phyloP scores from a whole-genome alignment of 1,284 basidiomycete species.

The Neonothopanus nambi region DNA sequence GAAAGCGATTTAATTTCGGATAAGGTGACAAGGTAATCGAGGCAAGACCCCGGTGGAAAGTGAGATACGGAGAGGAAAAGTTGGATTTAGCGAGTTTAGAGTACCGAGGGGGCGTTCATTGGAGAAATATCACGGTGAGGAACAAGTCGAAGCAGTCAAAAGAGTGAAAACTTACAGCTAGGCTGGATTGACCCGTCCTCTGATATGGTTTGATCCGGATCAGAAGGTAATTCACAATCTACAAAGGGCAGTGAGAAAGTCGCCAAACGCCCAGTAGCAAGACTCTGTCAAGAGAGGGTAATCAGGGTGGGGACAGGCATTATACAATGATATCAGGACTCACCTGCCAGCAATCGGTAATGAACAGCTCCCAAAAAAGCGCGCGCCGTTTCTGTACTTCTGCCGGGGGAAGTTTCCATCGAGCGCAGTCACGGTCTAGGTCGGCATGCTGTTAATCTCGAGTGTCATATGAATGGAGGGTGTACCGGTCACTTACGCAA shows the following conservation, averaged over 20 bases:
- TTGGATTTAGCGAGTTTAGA: neutral
- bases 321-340: conserved; percentile 15
- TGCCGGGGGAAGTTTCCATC: conserved; percentile 57
- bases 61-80: neutral
- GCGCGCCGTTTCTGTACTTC: conserved; percentile 71
- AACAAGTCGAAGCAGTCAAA: conserved; percentile 10
- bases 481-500: conserved; percentile 47
- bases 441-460: neutral
- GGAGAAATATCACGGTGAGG: conserved; percentile 1
- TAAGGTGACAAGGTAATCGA: too few species aligned
- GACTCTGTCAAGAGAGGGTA: conserved; percentile 37
- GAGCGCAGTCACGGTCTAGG: conserved; percentile 66
- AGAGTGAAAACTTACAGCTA: conserved; percentile 46
- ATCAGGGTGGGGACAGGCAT: neutral
- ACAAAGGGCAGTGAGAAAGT: conserved; percentile 65
- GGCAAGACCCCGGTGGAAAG: too few species aligned
- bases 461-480: too few species aligned
- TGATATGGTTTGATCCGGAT: conserved; percentile 51
- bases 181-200: conserved; percentile 52
- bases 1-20: neutral
- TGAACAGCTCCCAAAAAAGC: conserved; percentile 72
- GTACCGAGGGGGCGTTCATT: neutral
- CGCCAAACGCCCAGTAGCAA: conserved; percentile 64
- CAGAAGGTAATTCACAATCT: conserved; percentile 63
- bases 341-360: conserved; percentile 70